Evolutionary conservation across 148 eudicot genomes (phyloP).

Genomic region (Amaranthus cruentus): DNA sequence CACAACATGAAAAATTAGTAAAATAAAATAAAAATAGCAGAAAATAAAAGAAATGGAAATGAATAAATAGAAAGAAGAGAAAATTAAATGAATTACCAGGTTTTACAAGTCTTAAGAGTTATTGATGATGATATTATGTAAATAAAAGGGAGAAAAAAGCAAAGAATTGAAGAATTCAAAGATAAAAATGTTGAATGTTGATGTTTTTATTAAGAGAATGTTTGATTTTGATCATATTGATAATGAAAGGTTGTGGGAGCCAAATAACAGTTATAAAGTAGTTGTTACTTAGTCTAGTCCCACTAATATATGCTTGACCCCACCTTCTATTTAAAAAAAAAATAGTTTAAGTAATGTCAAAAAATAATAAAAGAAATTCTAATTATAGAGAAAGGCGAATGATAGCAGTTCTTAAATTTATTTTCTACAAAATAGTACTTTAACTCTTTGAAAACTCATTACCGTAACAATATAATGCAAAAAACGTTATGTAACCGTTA

Average conservation of each 20-base stretch:
- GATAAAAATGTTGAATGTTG: neutral
- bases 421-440: too few species aligned
- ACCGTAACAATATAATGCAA: too few species aligned
- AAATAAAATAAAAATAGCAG: neutral
- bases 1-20: neutral
- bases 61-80: neutral
- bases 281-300: conserved; percentile 14
- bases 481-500: too few species aligned
- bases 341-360: too few species aligned
- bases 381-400: too few species aligned
- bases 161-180: conserved; percentile 16
- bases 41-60: neutral
- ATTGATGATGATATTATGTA: neutral
- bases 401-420: too few species aligned
- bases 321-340: neutral
- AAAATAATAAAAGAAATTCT: too few species aligned
- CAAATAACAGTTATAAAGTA: conserved; percentile 7
- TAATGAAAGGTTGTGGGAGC: neutral
- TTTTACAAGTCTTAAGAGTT: neutral
- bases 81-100: conserved; percentile 20
- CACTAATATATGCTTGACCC: conserved; percentile 12
- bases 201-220: neutral
- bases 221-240: conserved; percentile 9
- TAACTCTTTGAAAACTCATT: too few species aligned
- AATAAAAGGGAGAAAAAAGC: neutral